Evolutionary conservation across 2,329 filamentous ascomycete species (phyloP).

Genomic region (Scolecobasidium constrictum): DNA sequence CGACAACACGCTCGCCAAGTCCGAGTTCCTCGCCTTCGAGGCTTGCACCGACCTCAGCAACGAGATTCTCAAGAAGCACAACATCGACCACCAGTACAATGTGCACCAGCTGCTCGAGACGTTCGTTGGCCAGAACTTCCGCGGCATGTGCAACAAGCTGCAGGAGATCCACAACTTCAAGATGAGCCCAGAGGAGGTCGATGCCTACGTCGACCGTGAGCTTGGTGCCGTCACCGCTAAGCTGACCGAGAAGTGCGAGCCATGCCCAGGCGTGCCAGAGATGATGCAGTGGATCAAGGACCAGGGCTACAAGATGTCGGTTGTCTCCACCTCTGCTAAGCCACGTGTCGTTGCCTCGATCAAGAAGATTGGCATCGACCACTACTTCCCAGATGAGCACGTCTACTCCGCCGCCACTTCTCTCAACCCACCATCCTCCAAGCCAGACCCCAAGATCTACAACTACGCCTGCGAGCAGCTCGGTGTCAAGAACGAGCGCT

Average conservation of each 20-base stretch:
- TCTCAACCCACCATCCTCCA: slow-evolving; percentile 68
- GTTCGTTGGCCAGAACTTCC: slow-evolving; percentile 92
- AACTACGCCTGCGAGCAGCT: slow-evolving; percentile 63
- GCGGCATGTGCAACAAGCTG: slow-evolving; percentile 73
- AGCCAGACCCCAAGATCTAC: slow-evolving; percentile 87
- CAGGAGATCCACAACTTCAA: slow-evolving; percentile 66
- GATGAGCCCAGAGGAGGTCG: slow-evolving; percentile 56
- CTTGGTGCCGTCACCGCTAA: slow-evolving; percentile 77
- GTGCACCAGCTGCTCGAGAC: slow-evolving; percentile 68
- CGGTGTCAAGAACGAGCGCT: slow-evolving; percentile 59
- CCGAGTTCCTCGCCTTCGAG: slow-evolving; percentile 83
- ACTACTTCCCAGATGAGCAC: slow-evolving; percentile 65
- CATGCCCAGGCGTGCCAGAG: slow-evolving; percentile 58
- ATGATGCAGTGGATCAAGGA: slow-evolving; percentile 55
- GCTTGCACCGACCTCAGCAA: slow-evolving; percentile 85
- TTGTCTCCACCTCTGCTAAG: slow-evolving; percentile 73
- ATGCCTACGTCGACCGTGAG: slow-evolving; percentile 64
- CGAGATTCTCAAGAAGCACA: slow-evolving; percentile 61
- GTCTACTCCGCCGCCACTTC: slow-evolving; percentile 77
- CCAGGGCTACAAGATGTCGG: slow-evolving; percentile 60
- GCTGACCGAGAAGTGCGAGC: slow-evolving; percentile 54
- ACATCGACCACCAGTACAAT: slow-evolving; percentile 60
- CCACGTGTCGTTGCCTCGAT: slow-evolving; percentile 68
- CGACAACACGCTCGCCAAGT: slow-evolving; percentile 89
- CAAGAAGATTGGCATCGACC: slow-evolving; percentile 66